A percentile compares a stretch with the other conserved stretches of the same genome.
These are phyloP conservation scores for Puccinia horiana DNA, from an alignment of 1,284 basidiomycete genomes.

Conservation along the genomic window DNA sequence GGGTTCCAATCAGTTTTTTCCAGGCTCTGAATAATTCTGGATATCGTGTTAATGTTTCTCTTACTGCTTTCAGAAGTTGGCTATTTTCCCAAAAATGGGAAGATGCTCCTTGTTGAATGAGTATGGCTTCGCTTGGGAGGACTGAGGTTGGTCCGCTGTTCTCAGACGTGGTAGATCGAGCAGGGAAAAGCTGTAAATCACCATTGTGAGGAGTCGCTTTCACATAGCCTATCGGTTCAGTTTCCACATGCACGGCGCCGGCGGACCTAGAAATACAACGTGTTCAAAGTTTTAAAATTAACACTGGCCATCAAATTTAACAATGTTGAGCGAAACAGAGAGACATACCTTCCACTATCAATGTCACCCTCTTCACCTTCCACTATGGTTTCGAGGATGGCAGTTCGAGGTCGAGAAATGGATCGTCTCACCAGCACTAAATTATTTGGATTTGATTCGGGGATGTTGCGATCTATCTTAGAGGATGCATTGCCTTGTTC, in stretches of 20 bases:
- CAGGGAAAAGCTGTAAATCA: no score
- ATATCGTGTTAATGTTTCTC: neutral
- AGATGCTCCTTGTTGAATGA: no score
- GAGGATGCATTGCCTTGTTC: neutral
- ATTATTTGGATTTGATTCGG: neutral
- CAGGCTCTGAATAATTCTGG: neutral
- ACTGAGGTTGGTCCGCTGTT: no score
- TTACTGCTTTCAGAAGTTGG: no score
- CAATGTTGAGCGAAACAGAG: neutral
- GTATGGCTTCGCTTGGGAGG: no score
- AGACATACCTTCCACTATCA: neutral
- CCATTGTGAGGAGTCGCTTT: no score
- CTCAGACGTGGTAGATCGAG: no score
- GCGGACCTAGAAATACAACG: neutral
- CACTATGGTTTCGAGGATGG: neutral
- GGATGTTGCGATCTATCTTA: neutral
- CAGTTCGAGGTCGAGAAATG: neutral
- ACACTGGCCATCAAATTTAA: neutral
- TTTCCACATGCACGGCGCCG: no score
- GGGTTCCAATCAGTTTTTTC: neutral
- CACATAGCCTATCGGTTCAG: no score
- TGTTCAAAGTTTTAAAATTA: neutral
- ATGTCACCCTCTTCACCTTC: neutral
- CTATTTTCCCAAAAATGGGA: no score
- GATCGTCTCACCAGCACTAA: neutral